Base-by-base conservation (phyloP, 768 basidiomycete genomes). In the Strobilomyces confusus region DNA sequence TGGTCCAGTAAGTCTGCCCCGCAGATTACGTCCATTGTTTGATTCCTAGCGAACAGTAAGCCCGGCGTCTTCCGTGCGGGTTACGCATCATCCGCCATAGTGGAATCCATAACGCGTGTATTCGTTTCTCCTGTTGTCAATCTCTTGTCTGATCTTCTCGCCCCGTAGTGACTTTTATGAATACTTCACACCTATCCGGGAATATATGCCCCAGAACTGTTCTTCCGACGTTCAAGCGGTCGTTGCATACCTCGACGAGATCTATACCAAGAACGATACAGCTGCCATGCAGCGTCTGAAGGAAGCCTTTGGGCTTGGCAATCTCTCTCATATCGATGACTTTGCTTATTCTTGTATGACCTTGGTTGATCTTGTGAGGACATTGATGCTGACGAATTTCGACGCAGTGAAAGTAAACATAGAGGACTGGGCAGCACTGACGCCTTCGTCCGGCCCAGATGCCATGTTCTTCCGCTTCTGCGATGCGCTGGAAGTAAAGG, bases 131-230 rank as follows among this genome's bases (percentile, higher is more conserved):
- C 3, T 43, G 2, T 3, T 37, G 9, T 5, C n/a, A 25, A 15
- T 13, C 29, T 38, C n/a, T 11, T 3, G 20, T 52, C 41, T 49
- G 34, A 50, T 36, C 19, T 14, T 13, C 5, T 15, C 14, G 54
- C 9, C 44, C 15, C 23, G 12, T 29, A 65, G 64, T 13, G 55
- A 68, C 19, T 62, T 51, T 41, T 60, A 60, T 17, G 73, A 72
- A 56, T 90, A 88, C 62, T 89, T 86, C 66, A 86, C 86, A 54
- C 86, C 86, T 12, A 80, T 86, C 58, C 80, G 80, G 15, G 73
- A 79, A 58, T 70, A 80, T 60, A 88, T 87, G 85, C 83, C 86
- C 2, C 57, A 61, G 56, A 90, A 90, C 66, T 90, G 88, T 68
- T 87, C 86, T 9, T 78, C 84, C 0, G 88, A 90, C 61, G 77